Conservation (phyloP, 2,329 filamentous ascomycete genomes). For the Ciborinia camelliae region DNA sequence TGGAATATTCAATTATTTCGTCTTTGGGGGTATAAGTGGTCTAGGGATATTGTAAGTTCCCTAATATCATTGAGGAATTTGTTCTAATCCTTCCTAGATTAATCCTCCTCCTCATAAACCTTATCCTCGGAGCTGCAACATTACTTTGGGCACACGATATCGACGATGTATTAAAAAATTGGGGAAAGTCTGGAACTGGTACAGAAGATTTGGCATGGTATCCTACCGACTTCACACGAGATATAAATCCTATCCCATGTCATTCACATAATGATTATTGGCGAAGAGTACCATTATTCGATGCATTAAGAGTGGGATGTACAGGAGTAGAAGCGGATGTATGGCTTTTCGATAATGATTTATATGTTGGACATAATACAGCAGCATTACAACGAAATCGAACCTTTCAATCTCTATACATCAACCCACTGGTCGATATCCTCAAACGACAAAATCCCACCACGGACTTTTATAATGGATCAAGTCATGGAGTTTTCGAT, state of each 20-base stretch:
- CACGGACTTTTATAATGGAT: conserved; percentile 45
- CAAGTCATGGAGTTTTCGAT: conserved; percentile 54
- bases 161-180: conserved; percentile 37
- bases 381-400: conserved; percentile 51
- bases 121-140: conserved; percentile 36
- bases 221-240: conserved; percentile 50
- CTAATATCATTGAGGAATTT: not conserved
- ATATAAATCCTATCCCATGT: conserved; percentile 53
- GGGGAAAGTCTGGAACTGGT: conserved; percentile 40
- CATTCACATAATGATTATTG: conserved; percentile 73
- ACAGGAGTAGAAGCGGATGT: conserved; percentile 67
- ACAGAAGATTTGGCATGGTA: conserved; percentile 45
- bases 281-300: conserved; percentile 59
- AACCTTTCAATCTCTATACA: conserved; percentile 61
- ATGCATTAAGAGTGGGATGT: conserved; percentile 57
- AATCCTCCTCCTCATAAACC: conserved; percentile 38
- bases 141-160: conserved; percentile 36
- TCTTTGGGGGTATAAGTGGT: conserved; percentile 40
- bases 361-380: conserved; percentile 62
- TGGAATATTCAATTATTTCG: conserved; percentile 35
- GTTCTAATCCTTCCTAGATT: conserved; percentile 30
- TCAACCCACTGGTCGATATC: conserved; percentile 59
- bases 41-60: conserved; percentile 40
- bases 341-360: conserved; percentile 55
- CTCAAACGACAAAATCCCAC: conserved; percentile 52